Conservation (phyloP, 2,329 filamentous ascomycete species). For the Amphichorda felina region DNA sequence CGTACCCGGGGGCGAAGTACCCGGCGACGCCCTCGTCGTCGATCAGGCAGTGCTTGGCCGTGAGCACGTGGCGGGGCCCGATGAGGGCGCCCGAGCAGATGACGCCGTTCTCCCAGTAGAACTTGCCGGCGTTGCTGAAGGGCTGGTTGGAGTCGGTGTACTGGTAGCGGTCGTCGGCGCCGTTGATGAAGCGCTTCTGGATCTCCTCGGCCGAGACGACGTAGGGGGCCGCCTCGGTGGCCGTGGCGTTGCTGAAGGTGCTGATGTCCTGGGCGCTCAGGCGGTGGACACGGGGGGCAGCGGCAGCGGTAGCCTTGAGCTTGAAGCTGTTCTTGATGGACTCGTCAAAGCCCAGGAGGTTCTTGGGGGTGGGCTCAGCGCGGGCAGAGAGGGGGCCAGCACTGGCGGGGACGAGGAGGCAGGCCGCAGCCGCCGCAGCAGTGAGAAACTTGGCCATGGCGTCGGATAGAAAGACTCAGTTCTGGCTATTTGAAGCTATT, state of each 20-base stretch:
- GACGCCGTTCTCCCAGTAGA: slow-evolving; percentile 10
- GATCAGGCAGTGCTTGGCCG: slow-evolving; percentile 13
- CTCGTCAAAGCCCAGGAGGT: slow-evolving; percentile 2
- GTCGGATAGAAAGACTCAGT: too few species aligned
- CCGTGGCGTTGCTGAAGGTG: not conserved
- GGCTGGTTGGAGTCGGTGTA: slow-evolving; percentile 9
- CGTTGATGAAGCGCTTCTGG: slow-evolving; percentile 10
- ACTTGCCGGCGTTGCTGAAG: slow-evolving; percentile 9
- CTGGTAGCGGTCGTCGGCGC: slow-evolving; percentile 9
- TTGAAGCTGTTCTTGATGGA: not conserved
- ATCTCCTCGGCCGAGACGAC: not conserved
- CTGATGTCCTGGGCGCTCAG: too few species aligned
- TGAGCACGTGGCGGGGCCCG: slow-evolving; percentile 14
- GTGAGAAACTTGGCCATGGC: not conserved
- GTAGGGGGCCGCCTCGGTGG: not conserved
- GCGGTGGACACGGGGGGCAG: too few species aligned
- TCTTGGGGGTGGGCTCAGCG: not conserved
- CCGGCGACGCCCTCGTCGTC: slow-evolving; percentile 6
- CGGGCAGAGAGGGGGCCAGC: not conserved
- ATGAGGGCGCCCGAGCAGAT: slow-evolving; percentile 13
- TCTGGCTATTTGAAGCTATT: too few species aligned
- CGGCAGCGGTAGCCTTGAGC: not conserved
- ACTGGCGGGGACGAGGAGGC: not conserved
- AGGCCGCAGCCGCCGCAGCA: not conserved
- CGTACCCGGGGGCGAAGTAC: slow-evolving; percentile 12